Evolutionary conservation across 2,329 filamentous ascomycete species (phyloP).

Genomic region (Penicillium polonicum): DNA sequence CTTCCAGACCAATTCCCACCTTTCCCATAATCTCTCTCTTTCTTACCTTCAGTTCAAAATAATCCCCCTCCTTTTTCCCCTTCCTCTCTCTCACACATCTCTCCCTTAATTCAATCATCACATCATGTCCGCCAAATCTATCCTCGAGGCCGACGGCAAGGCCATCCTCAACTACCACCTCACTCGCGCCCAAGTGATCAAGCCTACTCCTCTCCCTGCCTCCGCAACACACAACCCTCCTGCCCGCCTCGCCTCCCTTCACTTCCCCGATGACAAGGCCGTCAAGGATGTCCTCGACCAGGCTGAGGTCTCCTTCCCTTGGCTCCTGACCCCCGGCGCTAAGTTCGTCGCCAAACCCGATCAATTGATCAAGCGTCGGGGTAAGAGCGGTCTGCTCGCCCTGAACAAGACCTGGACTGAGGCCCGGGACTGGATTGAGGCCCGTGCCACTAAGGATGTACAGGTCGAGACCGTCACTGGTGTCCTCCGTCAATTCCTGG

Average conservation of each 20-base stretch:
- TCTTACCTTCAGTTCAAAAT: slow-evolving; percentile 16
- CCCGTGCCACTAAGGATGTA: slow-evolving; percentile 85
- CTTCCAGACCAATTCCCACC: slow-evolving; percentile 21
- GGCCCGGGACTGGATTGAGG: slow-evolving; percentile 89
- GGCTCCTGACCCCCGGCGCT: slow-evolving; percentile 77
- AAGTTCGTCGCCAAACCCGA: slow-evolving; percentile 99
- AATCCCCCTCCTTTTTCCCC: slow-evolving; percentile 28
- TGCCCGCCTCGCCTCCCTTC: slow-evolving; percentile 82
- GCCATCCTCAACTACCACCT: slow-evolving; percentile 99
- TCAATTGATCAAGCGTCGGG: slow-evolving; percentile 99
- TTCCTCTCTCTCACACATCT: slow-evolving; percentile 10
- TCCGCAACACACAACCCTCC: slow-evolving; percentile 88
- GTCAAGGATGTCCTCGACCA: slow-evolving; percentile 85
- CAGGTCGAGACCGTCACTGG: slow-evolving; percentile 90
- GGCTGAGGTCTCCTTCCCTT: slow-evolving; percentile 95
- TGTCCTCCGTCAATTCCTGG: slow-evolving; percentile 88
- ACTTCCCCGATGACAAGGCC: slow-evolving; percentile 86
- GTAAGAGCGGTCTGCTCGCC: slow-evolving; percentile 94
- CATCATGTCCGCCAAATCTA: slow-evolving; percentile 92
- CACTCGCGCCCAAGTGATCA: slow-evolving; percentile 94
- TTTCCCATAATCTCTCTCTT: slow-evolving; percentile 12
- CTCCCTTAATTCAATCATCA: slow-evolving; percentile 7
- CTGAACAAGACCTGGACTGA: slow-evolving; percentile 98
- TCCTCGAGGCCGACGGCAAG: slow-evolving; percentile 99
- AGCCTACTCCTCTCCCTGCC: slow-evolving; percentile 87